A percentile compares a stretch with the other conserved stretches of the same genome.
phyloP scores from a whole-genome alignment of 352 stramenopile species.

The Phytophthora quininea region DNA sequence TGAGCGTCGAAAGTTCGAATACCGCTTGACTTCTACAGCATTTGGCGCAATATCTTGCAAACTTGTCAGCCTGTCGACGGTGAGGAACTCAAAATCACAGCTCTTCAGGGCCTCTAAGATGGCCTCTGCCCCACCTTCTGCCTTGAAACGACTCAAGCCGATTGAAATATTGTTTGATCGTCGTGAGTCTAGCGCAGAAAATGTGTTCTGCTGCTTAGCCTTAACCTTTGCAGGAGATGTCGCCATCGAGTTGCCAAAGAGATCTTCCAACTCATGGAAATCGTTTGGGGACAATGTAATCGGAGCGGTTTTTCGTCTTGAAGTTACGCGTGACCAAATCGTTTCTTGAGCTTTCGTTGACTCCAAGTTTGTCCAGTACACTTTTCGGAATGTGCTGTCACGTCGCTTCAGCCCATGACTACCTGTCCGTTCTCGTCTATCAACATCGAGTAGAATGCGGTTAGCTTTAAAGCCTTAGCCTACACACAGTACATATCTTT shows the following conservation, averaged over 20 bases:
- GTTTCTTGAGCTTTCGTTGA: conserved; percentile 57
- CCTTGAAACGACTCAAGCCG: conserved; percentile 78
- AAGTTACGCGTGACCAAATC: conserved; percentile 77
- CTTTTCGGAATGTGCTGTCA: conserved; percentile 72
- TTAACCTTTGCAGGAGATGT: conserved; percentile 21
- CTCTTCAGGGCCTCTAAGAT: conserved; percentile 53
- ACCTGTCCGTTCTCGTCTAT: conserved; percentile 14
- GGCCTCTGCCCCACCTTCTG: conserved; percentile 44
- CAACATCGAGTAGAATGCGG: conserved; percentile 1
- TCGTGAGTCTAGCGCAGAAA: conserved; percentile 72
- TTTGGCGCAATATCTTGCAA: conserved; percentile 76
- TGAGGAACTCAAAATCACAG: conserved; percentile 73
- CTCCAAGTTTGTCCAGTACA: conserved; percentile 83
- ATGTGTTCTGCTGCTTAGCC: conserved; percentile 41
- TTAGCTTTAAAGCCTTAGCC: too few species aligned
- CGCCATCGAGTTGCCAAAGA: conserved; percentile 52
- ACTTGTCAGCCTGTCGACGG: conserved; percentile 58
- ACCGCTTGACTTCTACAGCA: conserved; percentile 69
- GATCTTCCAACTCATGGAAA: conserved; percentile 60
- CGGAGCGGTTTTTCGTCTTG: conserved; percentile 65
- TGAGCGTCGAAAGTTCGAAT: conserved; percentile 68
- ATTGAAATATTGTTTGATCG: conserved; percentile 86
- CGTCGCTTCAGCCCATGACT: conserved; percentile 33
- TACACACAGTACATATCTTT: neutral
- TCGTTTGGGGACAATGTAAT: conserved; percentile 75